Conservation (phyloP, 1,284 basidiomycete genomes). For the Trametes hirsuta region DNA sequence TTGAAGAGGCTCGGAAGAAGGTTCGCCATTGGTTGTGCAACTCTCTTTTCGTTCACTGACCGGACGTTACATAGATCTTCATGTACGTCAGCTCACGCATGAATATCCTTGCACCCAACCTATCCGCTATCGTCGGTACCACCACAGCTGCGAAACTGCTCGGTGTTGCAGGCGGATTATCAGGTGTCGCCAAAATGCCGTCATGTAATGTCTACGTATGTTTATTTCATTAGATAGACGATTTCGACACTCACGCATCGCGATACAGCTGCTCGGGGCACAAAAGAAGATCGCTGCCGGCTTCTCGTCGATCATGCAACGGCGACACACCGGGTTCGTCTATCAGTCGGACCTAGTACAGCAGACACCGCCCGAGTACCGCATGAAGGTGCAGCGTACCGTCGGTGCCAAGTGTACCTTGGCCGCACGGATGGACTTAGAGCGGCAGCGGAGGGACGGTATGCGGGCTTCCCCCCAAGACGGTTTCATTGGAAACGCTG, state of each 20-base stretch:
- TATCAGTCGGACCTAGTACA: slow-evolving; percentile 91
- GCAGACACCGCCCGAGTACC: slow-evolving; percentile 88
- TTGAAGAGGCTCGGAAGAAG: slow-evolving; percentile 89
- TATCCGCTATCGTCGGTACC: slow-evolving; percentile 97
- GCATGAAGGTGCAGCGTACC: slow-evolving; percentile 90
- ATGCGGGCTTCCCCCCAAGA: slow-evolving; percentile 22
- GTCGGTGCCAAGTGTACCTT: slow-evolving; percentile 91
- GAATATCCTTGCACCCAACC: slow-evolving; percentile 96
- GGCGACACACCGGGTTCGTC: slow-evolving; percentile 95
- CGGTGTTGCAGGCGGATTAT: slow-evolving; percentile 94
- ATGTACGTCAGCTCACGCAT: slow-evolving; percentile 99
- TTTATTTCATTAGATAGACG: neutral
- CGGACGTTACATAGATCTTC: slow-evolving; percentile 69
- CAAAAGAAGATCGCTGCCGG: slow-evolving; percentile 90
- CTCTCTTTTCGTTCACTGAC: neutral
- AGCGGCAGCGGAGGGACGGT: slow-evolving; percentile 81
- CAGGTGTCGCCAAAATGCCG: slow-evolving; percentile 92
- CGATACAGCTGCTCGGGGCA: slow-evolving; percentile 85
- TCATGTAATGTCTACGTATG: slow-evolving; percentile 93
- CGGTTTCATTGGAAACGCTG: neutral
- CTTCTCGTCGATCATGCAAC: slow-evolving; percentile 79
- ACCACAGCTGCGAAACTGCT: slow-evolving; percentile 97
- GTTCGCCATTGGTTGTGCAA: slow-evolving; percentile 40
- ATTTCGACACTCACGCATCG: neutral
- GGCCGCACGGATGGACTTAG: slow-evolving; percentile 92